A percentile compares a stretch with the other conserved stretches of the same genome.
Conservation (phyloP, 495 filamentous ascomycete genomes). For the Xylaria intraflava region DNA sequence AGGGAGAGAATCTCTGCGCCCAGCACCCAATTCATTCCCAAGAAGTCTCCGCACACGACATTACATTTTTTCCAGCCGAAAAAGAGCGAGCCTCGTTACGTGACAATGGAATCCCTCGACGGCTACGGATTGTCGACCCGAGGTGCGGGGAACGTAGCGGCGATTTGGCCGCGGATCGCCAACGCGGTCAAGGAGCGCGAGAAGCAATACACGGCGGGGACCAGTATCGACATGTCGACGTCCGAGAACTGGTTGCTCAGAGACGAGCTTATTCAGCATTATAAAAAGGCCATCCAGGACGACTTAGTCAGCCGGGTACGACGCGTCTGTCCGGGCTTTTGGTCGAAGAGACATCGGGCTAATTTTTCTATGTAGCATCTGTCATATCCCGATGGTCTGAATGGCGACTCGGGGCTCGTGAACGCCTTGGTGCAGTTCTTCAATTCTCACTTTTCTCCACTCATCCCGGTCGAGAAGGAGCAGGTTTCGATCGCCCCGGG, state of each 20-base stretch:
- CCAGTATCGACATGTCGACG: constrained; percentile 23
- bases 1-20: no score
- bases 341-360: not conserved
- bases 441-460: not conserved
- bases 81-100: no score
- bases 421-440: constrained; percentile 29
- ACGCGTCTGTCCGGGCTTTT: not conserved
- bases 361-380: constrained; percentile 16
- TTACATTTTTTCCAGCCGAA: no score
- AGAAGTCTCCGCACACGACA: no score
- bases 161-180: not conserved
- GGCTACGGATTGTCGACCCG: not conserved
- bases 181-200: not conserved
- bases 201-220: not conserved
- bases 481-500: constrained; percentile 27
- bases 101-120: not conserved
- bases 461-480: not conserved
- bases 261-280: constrained; percentile 17
- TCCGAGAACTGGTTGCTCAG: constrained; percentile 30
- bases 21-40: no score
- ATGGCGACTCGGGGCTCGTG: constrained; percentile 25
- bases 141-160: not conserved
- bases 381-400: constrained; percentile 25
- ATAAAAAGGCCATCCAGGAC: constrained; percentile 1
- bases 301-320: not conserved